Evolutionary conservation across 1,139 yeast genomes (phyloP), one percentile per base, ranked within the genome.

Genomic region (Pneumocystis carinii): DNA sequence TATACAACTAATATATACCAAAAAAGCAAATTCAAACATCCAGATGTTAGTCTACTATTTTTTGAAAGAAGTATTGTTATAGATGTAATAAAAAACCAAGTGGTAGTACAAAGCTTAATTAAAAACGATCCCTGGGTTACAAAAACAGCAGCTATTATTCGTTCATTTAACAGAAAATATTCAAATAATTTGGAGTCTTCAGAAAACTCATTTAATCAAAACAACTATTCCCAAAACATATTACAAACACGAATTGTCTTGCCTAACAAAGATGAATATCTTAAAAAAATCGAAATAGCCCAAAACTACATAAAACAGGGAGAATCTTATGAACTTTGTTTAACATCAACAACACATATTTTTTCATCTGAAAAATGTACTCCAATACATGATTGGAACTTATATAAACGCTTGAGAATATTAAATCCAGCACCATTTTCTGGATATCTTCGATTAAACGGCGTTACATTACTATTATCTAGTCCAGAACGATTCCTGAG

Each of bases 351-450:
- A 67, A 88, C 95, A 68, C 79, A 78, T 63, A 79, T 90, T 29
- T 74, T 32, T 3, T 65, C 67, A 24, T 36, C 58, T 17, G n/a
- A 57, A 17, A 29, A 24, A 7, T 32, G 36, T 35, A 59, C 39
- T 15, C 57, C 57, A 4, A 27, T 32, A 27, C 14, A 73, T 29
- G 76, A 84, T 60, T 92, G 97, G 97, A 82, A 82, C 35, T 78
- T 92, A 4, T 94, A 90, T 75, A 85, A 86, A 70, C 80, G 83
- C 1, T 76, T 92, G 62, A 82, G 88, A 0, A 72, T 76, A 35
- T 81, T 81, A 65, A 94, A 94, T 71, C 97, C 98, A 2, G 88
- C 97, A 0, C 98, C 99, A 0, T 90, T 87, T 72, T 85, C 96
- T 0, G 85, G 95, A 66, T 92, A 77, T 71, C 77, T 92, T 77